These are phyloP conservation scores for Yamadazyma ubonensis DNA, from an alignment of 805 yeast species.

Conservation along the genomic window DNA sequence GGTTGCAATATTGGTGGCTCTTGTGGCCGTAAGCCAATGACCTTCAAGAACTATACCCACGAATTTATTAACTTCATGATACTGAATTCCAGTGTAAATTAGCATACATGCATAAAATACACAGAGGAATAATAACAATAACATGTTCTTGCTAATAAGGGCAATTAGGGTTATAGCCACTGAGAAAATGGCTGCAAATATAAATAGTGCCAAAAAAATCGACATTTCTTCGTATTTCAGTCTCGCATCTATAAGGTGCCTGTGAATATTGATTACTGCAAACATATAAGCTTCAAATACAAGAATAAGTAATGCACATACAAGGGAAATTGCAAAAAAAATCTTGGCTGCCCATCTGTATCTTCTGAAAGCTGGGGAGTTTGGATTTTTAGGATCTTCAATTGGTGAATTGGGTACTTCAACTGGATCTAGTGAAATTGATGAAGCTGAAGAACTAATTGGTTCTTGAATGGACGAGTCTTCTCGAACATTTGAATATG, in stretches of 20 bases:
- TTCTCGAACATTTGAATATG: slow-evolving; percentile 1
- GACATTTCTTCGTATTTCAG: slow-evolving; percentile 29
- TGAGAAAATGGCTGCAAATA: slow-evolving; percentile 47
- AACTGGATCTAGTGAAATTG: not conserved
- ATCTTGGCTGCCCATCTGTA: slow-evolving; percentile 10
- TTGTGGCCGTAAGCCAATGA: slow-evolving; percentile 31
- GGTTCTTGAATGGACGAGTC: not conserved
- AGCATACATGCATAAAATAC: slow-evolving; percentile 43
- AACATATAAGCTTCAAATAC: slow-evolving; percentile 41
- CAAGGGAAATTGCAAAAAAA: slow-evolving; percentile 30
- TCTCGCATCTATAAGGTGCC: slow-evolving; percentile 17
- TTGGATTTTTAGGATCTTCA: slow-evolving; percentile 10
- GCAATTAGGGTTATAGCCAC: slow-evolving; percentile 39
- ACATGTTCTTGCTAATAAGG: slow-evolving; percentile 37
- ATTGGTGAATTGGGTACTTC: slow-evolving; percentile 1
- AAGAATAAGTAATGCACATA: slow-evolving; percentile 33
- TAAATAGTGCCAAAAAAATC: slow-evolving; percentile 47
- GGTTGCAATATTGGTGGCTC: slow-evolving; percentile 43
- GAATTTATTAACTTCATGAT: slow-evolving; percentile 34
- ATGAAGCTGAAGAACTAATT: not conserved
- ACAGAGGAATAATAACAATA: slow-evolving; percentile 38
- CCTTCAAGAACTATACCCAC: slow-evolving; percentile 19
- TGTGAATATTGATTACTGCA: slow-evolving; percentile 37
- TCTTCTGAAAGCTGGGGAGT: slow-evolving; percentile 4
- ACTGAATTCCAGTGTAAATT: slow-evolving; percentile 48